phyloP scores from a whole-genome alignment of 1,139 yeast genomes.

The Candida labiduridarum region DNA sequence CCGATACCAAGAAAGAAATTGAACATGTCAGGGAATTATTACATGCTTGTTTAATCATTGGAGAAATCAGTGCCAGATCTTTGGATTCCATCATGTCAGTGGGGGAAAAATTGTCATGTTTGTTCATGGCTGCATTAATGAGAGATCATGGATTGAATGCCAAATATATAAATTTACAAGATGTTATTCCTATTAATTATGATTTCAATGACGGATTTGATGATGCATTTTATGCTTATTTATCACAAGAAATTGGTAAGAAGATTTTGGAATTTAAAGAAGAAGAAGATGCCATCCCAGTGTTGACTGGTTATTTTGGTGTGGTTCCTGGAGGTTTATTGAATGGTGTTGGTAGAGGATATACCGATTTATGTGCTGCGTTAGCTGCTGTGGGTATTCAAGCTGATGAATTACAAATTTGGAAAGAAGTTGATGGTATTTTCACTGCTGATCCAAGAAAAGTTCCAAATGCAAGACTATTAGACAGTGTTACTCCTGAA shows the following conservation, averaged over 20 bases:
- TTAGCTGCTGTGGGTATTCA: constrained; percentile 87
- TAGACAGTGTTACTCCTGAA: constrained; percentile 92
- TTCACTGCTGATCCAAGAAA: constrained; percentile 98
- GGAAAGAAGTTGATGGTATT: constrained; percentile 99
- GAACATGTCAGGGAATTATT: constrained; percentile 67
- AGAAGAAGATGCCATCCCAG: constrained; percentile 64
- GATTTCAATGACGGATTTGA: constrained; percentile 61
- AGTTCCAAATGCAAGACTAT: constrained; percentile 84
- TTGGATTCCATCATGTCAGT: constrained; percentile 88
- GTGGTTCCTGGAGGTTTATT: constrained; percentile 91
- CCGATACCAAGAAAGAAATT: constrained; percentile 65
- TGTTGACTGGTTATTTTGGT: constrained; percentile 94
- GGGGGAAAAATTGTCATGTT: constrained; percentile 91
- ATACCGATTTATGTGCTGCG: constrained; percentile 97
- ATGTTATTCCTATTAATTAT: constrained; percentile 63
- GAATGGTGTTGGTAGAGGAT: constrained; percentile 94
- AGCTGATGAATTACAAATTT: constrained; percentile 93
- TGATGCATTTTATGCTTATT: constrained; percentile 63
- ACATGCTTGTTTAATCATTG: constrained; percentile 86
- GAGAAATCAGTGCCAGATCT: constrained; percentile 88
- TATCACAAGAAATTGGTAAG: constrained; percentile 62
- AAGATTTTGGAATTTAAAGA: constrained; percentile 47
- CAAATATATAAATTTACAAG: constrained; percentile 75
- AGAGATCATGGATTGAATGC: constrained; percentile 80
- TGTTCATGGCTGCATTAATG: constrained; percentile 83